Conservation (phyloP, 139 green algal species). For the Yamagishiella unicocca region DNA sequence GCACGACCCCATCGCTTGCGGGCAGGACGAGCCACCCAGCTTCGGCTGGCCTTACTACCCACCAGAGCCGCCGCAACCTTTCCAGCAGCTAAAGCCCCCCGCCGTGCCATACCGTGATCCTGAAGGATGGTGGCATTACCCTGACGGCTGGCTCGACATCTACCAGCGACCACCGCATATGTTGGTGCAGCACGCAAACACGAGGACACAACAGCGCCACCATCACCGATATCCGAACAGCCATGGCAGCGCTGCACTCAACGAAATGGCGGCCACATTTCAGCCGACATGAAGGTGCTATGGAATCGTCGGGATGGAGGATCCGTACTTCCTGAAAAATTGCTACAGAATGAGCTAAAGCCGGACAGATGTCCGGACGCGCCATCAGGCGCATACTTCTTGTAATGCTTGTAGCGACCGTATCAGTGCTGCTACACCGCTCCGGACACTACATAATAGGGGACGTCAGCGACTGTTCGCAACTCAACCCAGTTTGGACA, state of each 20-base stretch:
- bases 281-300: too few relatives aligned
- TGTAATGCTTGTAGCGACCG: too few relatives aligned
- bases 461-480: too few relatives aligned
- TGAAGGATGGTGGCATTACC: constrained; percentile 30
- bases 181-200: not conserved
- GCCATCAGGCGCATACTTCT: too few relatives aligned
- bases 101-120: constrained; percentile 18
- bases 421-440: too few relatives aligned
- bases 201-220: not conserved
- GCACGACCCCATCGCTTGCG: not conserved
- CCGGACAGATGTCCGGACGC: too few relatives aligned
- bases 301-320: too few relatives aligned
- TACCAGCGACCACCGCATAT: not conserved
- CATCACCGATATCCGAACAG: not conserved
- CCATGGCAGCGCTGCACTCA: not conserved
- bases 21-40: too few relatives aligned
- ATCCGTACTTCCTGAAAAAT: too few relatives aligned
- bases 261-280: not conserved
- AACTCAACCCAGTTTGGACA: too few relatives aligned
- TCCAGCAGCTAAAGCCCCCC: not conserved
- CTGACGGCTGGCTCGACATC: constrained; percentile 5
- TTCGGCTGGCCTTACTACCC: not conserved
- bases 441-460: too few relatives aligned
- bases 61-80: not conserved
- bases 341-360: too few relatives aligned